phyloP scores from a whole-genome alignment of 2,329 filamentous ascomycete genomes.

The Sporothrix pallida region DNA sequence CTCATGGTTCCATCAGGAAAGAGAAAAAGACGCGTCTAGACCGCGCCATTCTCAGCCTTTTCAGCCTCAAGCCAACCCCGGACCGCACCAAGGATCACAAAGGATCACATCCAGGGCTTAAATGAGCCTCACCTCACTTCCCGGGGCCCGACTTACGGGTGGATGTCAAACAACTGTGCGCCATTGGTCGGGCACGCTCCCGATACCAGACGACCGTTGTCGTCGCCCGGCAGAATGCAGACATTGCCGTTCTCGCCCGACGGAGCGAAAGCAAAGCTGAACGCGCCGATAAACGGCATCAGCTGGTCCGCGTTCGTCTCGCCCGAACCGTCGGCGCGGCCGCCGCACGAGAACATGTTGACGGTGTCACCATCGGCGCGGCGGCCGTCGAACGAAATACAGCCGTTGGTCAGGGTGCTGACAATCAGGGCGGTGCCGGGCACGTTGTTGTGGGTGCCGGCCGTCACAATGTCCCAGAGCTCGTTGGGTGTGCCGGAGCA shows the following conservation, averaged over 20 bases:
- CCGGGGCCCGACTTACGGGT: constrained; percentile 32
- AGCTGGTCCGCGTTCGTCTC: constrained; percentile 56
- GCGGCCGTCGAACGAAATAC: constrained; percentile 56
- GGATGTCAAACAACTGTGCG: constrained; percentile 44
- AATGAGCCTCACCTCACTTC: neutral
- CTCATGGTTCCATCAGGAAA: neutral
- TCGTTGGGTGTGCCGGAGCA: constrained; percentile 55
- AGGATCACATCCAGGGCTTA: neutral
- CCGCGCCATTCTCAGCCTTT: neutral
- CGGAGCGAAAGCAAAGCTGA: constrained; percentile 53
- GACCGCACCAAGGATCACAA: neutral
- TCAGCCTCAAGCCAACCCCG: neutral
- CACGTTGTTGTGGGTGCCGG: constrained; percentile 56
- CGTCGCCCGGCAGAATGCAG: constrained; percentile 51
- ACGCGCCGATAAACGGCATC: constrained; percentile 53
- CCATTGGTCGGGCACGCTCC: constrained; percentile 44
- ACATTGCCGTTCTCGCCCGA: constrained; percentile 51
- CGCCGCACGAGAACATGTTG: constrained; percentile 59
- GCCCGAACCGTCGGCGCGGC: constrained; percentile 55
- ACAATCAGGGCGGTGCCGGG: constrained; percentile 53
- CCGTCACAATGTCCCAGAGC: constrained; percentile 58
- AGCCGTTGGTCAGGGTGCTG: constrained; percentile 58
- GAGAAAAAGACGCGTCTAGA: constrained; percentile 12
- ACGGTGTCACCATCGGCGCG: constrained; percentile 54
- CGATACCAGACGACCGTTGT: constrained; percentile 40